Evolutionary conservation across 805 yeast genomes (phyloP), one percentile per base, ranked within the genome.

Genomic region (Candida maris): DNA sequence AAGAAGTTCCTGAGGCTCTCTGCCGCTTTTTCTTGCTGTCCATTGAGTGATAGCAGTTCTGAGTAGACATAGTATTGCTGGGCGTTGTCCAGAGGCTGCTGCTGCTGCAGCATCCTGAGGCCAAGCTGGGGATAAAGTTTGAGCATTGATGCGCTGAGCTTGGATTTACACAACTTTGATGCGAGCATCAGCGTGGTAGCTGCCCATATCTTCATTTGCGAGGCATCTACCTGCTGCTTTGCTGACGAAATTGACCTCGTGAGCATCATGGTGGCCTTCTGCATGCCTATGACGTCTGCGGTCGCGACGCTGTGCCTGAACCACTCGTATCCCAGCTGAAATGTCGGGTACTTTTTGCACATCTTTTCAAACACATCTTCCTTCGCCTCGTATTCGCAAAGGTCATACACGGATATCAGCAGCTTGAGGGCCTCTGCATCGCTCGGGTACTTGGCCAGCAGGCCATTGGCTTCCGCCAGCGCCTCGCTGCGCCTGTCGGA

Each of bases 61-160:
- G 77, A 78, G 39, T 70, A 70, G 2, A 86, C 74, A 45, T 64
- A 85, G 3, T 72, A 61, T 41, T 88, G 94, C 48, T 86, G 94
- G 6, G 81, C 75, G 15, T 67, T 64, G 27, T 63, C 46, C 1
- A 91, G 85, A 29, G 64, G 62, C 13, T 71, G 53, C n/a, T 59
- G 58, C 19, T 72, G 77, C 19, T 83, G 54, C 44, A 81, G 54
- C 44, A 81, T 54, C 45, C 80, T 76, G 39, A 68, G 50, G 0
- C 87, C 89, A 22, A 87, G 61, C 39, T 70, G 64, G 1, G 85
- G 80, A 41, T 75, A 75, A 25, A 87, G 58, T 25, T 56, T 62
- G 33, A 52, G 50, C 45, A 79, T 84, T 38, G 73, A 65, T 0
- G 62, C 65, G 4, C 67, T 48, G 9, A 70, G 56, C 23, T 59